Base-by-base conservation (phyloP, 208 protist species). In the Acanthamoeba divionensis region DNA sequence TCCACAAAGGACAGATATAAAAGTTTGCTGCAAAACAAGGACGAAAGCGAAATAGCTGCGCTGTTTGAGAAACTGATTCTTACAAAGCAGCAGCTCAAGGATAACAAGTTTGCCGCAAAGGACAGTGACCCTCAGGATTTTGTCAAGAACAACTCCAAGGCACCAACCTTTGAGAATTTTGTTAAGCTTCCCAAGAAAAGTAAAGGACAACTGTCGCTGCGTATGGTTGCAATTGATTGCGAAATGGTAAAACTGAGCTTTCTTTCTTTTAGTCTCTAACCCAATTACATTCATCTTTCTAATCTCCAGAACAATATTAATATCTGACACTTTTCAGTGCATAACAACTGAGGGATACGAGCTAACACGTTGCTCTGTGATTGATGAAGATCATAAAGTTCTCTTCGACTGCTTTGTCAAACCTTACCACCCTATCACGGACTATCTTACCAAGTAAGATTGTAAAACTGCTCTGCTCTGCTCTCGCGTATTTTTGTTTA, bases 381-480 rank as follows among this genome's bases (percentile, higher is more conserved):
- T 98, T 21, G 93, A 97, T 55, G 95, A 96, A 33, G 82, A 45
- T 45, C 92, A 82, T 10, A 82, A 71, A 5, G 92, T 97, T 6
- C 92, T 97, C n/a, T 91, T 97, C n/a, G 97, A 98, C 89, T 67
- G 91, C 44, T 93, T 97, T 8, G 96, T 98, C 33, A 96, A 97
- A 82, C 96, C 97, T n/a, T 54, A 80, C 1, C 65, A 66, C 24
- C 90, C 79, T 73, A 91, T 98, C 15, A 83, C 95, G 24, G 94
- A 98, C 92, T 98, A 98, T 83, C 69, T 97, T 18, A 98, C 97
- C 2, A 93, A 93, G 26, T 98, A 94, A n/a, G n/a, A n/a, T n/a
- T n/a, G n/a, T n/a, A n/a, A n/a, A n/a, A n/a, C n/a, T n/a, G n/a
- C n/a, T n/a, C n/a, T n/a, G n/a, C n/a, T n/a, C n/a, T n/a, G n/a